phyloP scores from a whole-genome alignment of 768 basidiomycete genomes.

The Podaxis pistillaris region DNA sequence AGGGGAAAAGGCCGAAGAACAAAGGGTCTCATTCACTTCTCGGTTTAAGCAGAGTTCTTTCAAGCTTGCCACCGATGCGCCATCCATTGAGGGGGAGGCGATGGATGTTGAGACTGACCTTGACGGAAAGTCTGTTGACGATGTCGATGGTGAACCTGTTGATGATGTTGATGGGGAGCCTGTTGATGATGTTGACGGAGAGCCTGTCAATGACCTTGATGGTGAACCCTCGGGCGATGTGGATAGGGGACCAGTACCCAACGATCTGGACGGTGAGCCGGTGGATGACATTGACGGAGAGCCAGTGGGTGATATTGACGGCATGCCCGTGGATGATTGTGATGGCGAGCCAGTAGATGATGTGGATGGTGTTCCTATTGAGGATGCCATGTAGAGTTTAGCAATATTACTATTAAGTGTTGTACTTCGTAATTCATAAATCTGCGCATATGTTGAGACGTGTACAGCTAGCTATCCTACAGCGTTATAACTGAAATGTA shows the following conservation, averaged over 20 bases:
- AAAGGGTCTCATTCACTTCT: conserved; percentile 36
- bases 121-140: conserved; percentile 23
- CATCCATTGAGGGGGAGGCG: conserved; percentile 12
- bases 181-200: conserved; percentile 33
- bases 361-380: conserved; percentile 40
- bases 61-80: conserved; percentile 54
- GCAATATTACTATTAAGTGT: conserved; percentile 1
- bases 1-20: conserved; percentile 14
- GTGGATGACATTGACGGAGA: conserved; percentile 39
- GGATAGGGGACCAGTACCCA: conserved; percentile 26
- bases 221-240: conserved; percentile 42
- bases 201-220: conserved; percentile 46
- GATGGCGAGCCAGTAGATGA: conserved; percentile 28
- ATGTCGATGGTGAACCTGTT: conserved; percentile 28
- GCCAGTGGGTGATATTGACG: conserved; percentile 38
- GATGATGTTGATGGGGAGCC: conserved; percentile 30
- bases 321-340: conserved; percentile 36
- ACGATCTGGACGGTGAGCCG: conserved; percentile 37
- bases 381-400: conserved; percentile 31
- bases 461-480: not conserved
- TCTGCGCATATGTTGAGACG: conserved; percentile 29
- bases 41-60: conserved; percentile 81
- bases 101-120: conserved; percentile 9
- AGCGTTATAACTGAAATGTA: conserved; percentile 10
- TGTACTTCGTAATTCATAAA: conserved; percentile 7